These are phyloP conservation scores for Fusarium concolor DNA, from an alignment of 2,329 filamentous ascomycete species.

Conservation along the genomic window DNA sequence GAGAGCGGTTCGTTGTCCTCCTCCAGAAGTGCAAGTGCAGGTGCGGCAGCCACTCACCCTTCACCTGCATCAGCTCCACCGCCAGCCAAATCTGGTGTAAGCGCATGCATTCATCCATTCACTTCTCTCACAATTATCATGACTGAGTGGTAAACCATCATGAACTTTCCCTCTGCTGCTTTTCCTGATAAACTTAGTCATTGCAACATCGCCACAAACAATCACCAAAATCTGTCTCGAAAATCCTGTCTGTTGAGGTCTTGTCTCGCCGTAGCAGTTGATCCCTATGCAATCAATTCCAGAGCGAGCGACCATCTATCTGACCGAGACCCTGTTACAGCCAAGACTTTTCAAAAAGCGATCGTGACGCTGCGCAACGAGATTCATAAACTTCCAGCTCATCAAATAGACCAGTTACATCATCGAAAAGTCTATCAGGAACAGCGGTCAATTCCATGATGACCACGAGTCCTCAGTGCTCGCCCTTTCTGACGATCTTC, in stretches of 20 bases:
- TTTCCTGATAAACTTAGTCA: not conserved
- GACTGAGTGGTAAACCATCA: conserved; percentile 22
- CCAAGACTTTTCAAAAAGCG: conserved; percentile 40
- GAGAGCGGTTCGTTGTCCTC: conserved; percentile 23
- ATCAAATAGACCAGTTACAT: conserved; percentile 25
- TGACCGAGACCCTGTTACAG: conserved; percentile 39
- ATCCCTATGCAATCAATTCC: conserved; percentile 29
- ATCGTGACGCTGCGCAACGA: conserved; percentile 32
- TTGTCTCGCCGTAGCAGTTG: conserved; percentile 9
- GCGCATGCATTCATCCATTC: not conserved
- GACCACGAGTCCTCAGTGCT: conserved; percentile 2
- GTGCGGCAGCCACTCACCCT: conserved; percentile 13
- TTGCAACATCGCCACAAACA: not conserved
- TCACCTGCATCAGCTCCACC: conserved; percentile 29
- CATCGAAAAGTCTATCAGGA: conserved; percentile 22
- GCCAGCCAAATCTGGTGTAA: conserved; percentile 32
- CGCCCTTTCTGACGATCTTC: conserved; percentile 26
- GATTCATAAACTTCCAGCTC: conserved; percentile 28
- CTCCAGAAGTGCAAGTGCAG: conserved; percentile 8
- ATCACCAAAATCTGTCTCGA: not conserved
- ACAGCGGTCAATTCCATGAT: conserved; percentile 26
- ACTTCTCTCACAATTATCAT: conserved; percentile 14
- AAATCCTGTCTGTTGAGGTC: not conserved
- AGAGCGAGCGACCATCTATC: conserved; percentile 9
- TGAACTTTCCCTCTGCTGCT: conserved; percentile 17